These are phyloP conservation scores for Syncephalis plumigaleata DNA, from an alignment of 371 early-diverging fungal genomes.

Conservation along the genomic window DNA sequence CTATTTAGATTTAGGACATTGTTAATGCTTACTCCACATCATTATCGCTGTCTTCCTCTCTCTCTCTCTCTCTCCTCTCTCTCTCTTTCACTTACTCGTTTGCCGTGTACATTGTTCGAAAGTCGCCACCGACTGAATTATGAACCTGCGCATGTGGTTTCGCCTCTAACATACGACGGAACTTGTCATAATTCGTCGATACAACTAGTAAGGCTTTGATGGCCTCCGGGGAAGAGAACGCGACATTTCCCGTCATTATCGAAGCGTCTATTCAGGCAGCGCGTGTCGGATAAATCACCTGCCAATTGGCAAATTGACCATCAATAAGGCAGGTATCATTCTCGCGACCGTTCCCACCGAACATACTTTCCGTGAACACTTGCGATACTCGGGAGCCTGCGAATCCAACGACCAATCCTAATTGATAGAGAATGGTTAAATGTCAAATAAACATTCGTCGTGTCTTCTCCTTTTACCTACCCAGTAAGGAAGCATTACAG, in stretches of 20 bases:
- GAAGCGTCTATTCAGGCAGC: constrained; percentile 1
- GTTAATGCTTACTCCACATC: too few relatives aligned
- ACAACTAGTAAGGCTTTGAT: not conserved
- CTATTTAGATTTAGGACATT: not conserved
- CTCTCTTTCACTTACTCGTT: constrained; percentile 6
- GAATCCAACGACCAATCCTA: constrained; percentile 20
- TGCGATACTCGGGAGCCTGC: constrained; percentile 5
- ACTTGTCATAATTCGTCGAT: not conserved
- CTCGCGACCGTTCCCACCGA: constrained; percentile 11
- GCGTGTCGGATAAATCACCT: not conserved
- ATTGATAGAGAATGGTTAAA: not conserved
- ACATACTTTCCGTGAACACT: constrained; percentile 2
- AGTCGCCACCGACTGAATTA: constrained; percentile 4
- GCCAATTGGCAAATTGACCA: constrained; percentile 8
- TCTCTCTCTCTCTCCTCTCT: too few relatives aligned
- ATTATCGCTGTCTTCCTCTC: too few relatives aligned
- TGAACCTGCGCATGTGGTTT: constrained; percentile 5
- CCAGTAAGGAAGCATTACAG: constrained; percentile 6
- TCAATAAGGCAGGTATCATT: constrained; percentile 7
- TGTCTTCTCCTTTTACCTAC: too few relatives aligned
- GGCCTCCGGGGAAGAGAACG: constrained; percentile 4
- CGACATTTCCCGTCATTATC: constrained; percentile 1
- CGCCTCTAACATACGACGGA: constrained; percentile 1
- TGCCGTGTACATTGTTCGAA: constrained; percentile 2
- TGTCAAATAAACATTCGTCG: too few relatives aligned